Percentiles rank a stretch among this genome's conserved stretches.
These are phyloP conservation scores for Chalara sp. DNA, from an alignment of 2,329 filamentous ascomycete genomes.

Conservation along the genomic window DNA sequence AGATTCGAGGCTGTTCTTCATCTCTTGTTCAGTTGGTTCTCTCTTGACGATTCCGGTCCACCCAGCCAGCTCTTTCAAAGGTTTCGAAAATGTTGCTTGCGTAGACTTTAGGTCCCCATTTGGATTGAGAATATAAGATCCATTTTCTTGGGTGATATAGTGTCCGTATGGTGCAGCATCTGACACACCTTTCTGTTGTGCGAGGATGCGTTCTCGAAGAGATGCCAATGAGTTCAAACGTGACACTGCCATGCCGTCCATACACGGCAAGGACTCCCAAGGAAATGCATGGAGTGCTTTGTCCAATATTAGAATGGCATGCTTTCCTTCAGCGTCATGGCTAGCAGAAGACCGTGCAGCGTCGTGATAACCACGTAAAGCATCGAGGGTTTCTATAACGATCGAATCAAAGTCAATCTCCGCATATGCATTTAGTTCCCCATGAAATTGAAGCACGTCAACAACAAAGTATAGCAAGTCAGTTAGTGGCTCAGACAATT, in stretches of 20 bases:
- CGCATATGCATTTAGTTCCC: conserved; percentile 93
- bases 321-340: conserved; percentile 37
- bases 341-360: conserved; percentile 29
- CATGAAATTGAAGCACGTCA: conserved; percentile 93
- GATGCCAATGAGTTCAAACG: conserved; percentile 82
- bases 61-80: conserved; percentile 54
- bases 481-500: conserved; percentile 83
- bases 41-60: conserved; percentile 68
- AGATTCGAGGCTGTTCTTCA: conserved; percentile 57
- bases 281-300: conserved; percentile 87
- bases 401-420: conserved; percentile 95
- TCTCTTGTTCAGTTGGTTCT: conserved; percentile 69
- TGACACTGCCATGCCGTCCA: conserved; percentile 72
- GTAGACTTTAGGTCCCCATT: conserved; percentile 77
- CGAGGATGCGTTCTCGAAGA: conserved; percentile 66
- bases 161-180: conserved; percentile 35
- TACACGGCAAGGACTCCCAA: conserved; percentile 90
- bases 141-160: conserved; percentile 47
- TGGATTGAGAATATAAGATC: conserved; percentile 85
- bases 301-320: conserved; percentile 86
- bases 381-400: conserved; percentile 81
- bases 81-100: conserved; percentile 63
- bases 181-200: conserved; percentile 13
- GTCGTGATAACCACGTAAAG: conserved; percentile 70
- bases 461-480: conserved; percentile 95